Conservation (phyloP, 2,329 filamentous ascomycete species). For the Cryphonectria naterciae region DNA sequence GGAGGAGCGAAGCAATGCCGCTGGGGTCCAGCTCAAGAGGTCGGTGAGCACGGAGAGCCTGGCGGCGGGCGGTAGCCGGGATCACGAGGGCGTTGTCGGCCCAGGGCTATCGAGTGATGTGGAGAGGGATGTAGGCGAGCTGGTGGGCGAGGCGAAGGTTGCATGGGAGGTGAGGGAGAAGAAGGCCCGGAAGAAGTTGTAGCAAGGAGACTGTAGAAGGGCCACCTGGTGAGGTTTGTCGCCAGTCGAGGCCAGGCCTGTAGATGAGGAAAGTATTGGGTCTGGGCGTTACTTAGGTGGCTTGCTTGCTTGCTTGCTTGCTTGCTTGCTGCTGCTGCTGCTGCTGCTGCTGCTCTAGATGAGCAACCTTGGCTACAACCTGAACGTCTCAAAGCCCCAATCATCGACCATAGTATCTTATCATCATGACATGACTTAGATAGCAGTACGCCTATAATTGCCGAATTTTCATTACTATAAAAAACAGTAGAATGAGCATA, state of each 20-base stretch:
- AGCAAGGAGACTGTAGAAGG: background rate
- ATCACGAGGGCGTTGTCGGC: slow-evolving; percentile 70
- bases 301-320: background rate
- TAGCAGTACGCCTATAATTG: background rate
- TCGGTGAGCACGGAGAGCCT: slow-evolving; percentile 60
- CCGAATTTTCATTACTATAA: background rate
- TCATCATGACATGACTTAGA: background rate
- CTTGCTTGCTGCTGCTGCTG: background rate
- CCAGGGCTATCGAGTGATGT: slow-evolving; percentile 82
- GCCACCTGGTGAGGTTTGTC: background rate
- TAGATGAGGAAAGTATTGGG: too few relatives aligned
- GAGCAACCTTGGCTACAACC: background rate
- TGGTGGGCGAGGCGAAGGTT: slow-evolving; percentile 71
- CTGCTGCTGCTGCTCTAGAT: background rate
- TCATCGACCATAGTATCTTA: too few relatives aligned
- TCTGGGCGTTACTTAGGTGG: background rate
- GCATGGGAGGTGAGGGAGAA: slow-evolving; percentile 68
- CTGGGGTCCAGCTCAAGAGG: slow-evolving; percentile 42
- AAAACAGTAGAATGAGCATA: background rate
- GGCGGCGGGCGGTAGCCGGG: slow-evolving; percentile 36
- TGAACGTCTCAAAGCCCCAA: too few relatives aligned
- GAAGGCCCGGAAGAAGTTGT: slow-evolving; percentile 33
- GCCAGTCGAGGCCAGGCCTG: background rate
- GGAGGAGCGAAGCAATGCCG: slow-evolving; percentile 58
- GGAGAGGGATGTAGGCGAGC: slow-evolving; percentile 75